These are phyloP conservation scores for Ceriops decandra DNA, from an alignment of 345 rosid species.

Conservation along the genomic window DNA sequence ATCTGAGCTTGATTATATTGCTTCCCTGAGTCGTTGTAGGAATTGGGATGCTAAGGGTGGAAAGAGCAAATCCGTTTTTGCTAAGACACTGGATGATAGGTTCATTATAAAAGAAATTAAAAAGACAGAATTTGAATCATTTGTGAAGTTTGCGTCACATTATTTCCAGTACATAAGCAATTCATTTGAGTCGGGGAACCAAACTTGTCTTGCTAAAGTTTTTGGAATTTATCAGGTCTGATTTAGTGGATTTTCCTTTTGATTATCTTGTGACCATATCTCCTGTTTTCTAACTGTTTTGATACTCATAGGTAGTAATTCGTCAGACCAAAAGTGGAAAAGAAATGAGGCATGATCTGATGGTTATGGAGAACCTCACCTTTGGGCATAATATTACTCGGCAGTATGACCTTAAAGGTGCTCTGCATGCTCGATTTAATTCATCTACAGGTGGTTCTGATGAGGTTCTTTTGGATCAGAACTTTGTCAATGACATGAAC, in stretches of 20 bases:
- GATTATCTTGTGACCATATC: not conserved
- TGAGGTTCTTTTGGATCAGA: conserved; percentile 89
- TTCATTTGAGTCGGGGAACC: conserved; percentile 69
- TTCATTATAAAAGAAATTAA: conserved; percentile 91
- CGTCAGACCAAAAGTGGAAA: conserved; percentile 76
- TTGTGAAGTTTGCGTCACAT: conserved; percentile 69
- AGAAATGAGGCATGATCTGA: conserved; percentile 77
- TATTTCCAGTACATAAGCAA: conserved; percentile 82
- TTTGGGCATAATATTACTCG: conserved; percentile 69
- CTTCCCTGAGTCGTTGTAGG: conserved; percentile 82
- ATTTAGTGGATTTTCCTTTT: not conserved
- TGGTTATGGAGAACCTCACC: conserved; percentile 97
- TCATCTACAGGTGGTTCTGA: conserved; percentile 51
- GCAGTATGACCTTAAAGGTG: conserved; percentile 93
- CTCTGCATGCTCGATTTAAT: conserved; percentile 66
- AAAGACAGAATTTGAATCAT: conserved; percentile 88
- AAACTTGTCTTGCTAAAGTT: conserved; percentile 94
- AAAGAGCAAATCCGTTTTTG: conserved; percentile 82
- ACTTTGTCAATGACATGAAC: conserved; percentile 91
- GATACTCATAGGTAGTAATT: conserved; percentile 55
- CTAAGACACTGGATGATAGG: conserved; percentile 84
- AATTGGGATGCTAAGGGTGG: conserved; percentile 99
- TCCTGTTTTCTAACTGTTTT: conserved; percentile 5
- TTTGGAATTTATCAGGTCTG: conserved; percentile 93
- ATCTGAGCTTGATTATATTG: conserved; percentile 78